Conservation (phyloP, 2,329 filamentous ascomycete genomes). For the Raffaelea ambrosiae region DNA sequence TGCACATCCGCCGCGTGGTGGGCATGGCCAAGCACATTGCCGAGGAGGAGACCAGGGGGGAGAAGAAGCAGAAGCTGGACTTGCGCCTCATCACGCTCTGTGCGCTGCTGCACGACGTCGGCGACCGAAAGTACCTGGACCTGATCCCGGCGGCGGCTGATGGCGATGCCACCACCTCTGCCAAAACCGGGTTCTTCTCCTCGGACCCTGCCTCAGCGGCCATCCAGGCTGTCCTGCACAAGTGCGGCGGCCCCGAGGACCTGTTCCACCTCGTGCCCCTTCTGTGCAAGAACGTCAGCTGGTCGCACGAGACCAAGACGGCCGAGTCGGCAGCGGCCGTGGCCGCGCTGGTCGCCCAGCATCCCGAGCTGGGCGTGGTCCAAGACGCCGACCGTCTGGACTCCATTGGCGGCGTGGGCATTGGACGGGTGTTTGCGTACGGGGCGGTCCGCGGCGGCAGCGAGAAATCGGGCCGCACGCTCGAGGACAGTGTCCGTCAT, state of each 20-base stretch:
- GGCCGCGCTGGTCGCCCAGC: constrained; percentile 46
- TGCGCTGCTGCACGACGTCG: constrained; percentile 79
- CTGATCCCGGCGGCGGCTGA: constrained; percentile 31
- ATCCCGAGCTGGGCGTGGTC: constrained; percentile 74
- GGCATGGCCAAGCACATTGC: constrained; percentile 62
- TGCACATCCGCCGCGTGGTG: constrained; percentile 73
- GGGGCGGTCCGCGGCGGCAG: constrained; percentile 50
- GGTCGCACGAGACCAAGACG: constrained; percentile 62
- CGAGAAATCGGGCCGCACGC: constrained; percentile 31
- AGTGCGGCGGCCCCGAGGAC: constrained; percentile 45
- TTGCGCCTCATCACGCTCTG: constrained; percentile 54
- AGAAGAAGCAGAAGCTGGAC: constrained; percentile 27
- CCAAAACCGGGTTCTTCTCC: too few species aligned
- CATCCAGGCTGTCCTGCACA: constrained; percentile 8
- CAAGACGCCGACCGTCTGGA: constrained; percentile 93
- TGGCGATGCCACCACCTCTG: not conserved
- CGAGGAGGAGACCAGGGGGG: constrained; percentile 27
- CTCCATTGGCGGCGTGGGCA: constrained; percentile 77
- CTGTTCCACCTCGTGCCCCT: constrained; percentile 30
- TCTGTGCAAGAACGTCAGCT: constrained; percentile 67
- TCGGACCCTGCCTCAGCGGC: constrained; percentile 7
- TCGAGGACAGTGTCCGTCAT: constrained; percentile 63
- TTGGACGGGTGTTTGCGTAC: constrained; percentile 70
- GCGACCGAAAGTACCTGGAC: constrained; percentile 71
- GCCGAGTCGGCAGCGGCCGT: constrained; percentile 56